Conservation (phyloP, 176 grass and related monocot genomes). For the Pontederia paniculata region DNA sequence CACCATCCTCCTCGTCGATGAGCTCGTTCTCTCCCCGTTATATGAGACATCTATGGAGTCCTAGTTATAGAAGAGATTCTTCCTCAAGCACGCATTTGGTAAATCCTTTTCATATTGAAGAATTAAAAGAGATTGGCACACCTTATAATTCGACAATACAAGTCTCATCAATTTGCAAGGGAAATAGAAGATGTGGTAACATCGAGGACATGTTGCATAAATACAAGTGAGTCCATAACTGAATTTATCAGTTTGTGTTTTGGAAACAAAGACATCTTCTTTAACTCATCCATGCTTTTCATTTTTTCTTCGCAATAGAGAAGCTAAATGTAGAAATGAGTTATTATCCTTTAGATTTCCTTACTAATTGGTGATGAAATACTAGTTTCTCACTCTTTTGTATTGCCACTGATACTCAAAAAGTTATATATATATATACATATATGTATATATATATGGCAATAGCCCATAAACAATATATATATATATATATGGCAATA, state of each 20-base stretch:
- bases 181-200: constrained; percentile 34
- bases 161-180: constrained; percentile 59
- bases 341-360: too few species aligned
- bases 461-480: too few species aligned
- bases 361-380: too few species aligned
- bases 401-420: too few species aligned
- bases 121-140: constrained; percentile 35
- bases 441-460: too few species aligned
- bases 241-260: not conserved
- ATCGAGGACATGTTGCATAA: constrained; percentile 59
- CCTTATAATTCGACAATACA: constrained; percentile 60
- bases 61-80: constrained; percentile 55
- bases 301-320: too few species aligned
- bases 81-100: constrained; percentile 37
- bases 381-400: too few species aligned
- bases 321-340: too few species aligned
- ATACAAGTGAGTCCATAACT: constrained; percentile 45
- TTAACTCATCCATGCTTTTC: too few species aligned
- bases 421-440: too few species aligned
- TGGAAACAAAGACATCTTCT: too few species aligned
- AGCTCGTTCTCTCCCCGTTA: constrained; percentile 56
- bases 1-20: constrained; percentile 82
- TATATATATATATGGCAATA: too few species aligned
- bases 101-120: constrained; percentile 26
- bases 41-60: constrained; percentile 57